These are phyloP conservation scores for Coniella vitis DNA, from an alignment of 2,329 filamentous ascomycete species.

Conservation along the genomic window DNA sequence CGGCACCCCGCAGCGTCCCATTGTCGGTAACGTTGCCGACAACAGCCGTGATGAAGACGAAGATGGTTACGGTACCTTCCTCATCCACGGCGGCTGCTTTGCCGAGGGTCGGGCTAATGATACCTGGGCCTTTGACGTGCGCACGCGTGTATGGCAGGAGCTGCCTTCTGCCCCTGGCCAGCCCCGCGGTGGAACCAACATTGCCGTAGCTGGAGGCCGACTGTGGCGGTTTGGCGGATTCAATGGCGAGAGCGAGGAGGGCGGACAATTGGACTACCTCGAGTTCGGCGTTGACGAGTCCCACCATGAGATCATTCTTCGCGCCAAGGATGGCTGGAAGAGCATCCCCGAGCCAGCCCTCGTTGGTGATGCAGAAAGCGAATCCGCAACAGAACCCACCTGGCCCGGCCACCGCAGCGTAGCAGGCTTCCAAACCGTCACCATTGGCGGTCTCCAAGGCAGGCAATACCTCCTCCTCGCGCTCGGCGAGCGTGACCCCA, in stretches of 20 bases:
- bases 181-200: constrained; percentile 58
- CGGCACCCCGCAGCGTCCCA: constrained; percentile 53
- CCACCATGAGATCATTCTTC: constrained; percentile 47
- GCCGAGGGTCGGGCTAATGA: constrained; percentile 57
- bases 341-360: constrained; percentile 35
- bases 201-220: constrained; percentile 56
- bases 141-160: constrained; percentile 57
- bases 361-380: constrained; percentile 21
- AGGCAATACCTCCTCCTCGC: constrained; percentile 56
- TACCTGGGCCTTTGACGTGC: constrained; percentile 71
- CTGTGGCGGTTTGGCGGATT: constrained; percentile 78
- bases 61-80: constrained; percentile 60
- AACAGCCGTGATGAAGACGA: constrained; percentile 53
- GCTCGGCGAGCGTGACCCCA: constrained; percentile 50
- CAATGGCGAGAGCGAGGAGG: constrained; percentile 62
- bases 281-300: constrained; percentile 51
- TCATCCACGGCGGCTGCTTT: constrained; percentile 71
- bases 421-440: constrained; percentile 47
- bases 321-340: constrained; percentile 48
- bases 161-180: constrained; percentile 61
- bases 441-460: constrained; percentile 43
- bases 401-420: constrained; percentile 51
- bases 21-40: constrained; percentile 50
- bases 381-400: constrained; percentile 23
- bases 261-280: constrained; percentile 63